Base-by-base conservation (phyloP, 2,329 filamentous ascomycete genomes). In the Phoma sp. region DNA sequence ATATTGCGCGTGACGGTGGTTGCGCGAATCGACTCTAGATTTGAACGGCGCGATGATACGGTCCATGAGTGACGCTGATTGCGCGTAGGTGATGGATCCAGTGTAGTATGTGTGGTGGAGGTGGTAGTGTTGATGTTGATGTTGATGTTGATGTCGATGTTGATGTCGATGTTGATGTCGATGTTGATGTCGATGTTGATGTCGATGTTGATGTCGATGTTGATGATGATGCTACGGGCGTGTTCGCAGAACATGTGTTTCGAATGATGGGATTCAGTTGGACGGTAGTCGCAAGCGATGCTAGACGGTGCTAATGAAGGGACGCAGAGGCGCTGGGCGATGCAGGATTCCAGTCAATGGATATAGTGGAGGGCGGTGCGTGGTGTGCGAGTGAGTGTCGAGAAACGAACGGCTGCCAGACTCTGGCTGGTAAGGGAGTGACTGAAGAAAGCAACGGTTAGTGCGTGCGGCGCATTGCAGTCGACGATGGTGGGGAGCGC, bases 381-480 rank as follows among this genome's bases (percentile, higher is more conserved):
- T 62, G 56, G 33, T 44, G 15, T 40, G 45, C 29, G 67, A 71
- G 69, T 47, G 70, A 68, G 58, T 58, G 64, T 68, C 69, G 74
- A 65, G 70, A 77, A 76, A 75, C 63, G 74, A 76, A 66, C 62
- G 75, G 75, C 77, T 73, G 74, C 74, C 73, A 73, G 70, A 64
- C 47, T 57, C 43, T 54, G 67, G 69, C 69, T 73, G 72, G 71
- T 57, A 48, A 51, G 44, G 54, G 54, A 57, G 49, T 43, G 54
- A 48, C 47, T 51, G 53, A 10, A 6, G 29, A 45, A 33, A 56
- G 31, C 13, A 35, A 22, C 19, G 35, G 29, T 54, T 43, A 54
- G 51, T 21, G 24, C 6, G 33, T 39, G 33, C 40, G 40, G 24
- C 25, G 31, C 10, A 32, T 8, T 29, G 9, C 9, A 10, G 12